phyloP scores from a whole-genome alignment of 345 rosid genomes.

The Mercurialis annua region DNA sequence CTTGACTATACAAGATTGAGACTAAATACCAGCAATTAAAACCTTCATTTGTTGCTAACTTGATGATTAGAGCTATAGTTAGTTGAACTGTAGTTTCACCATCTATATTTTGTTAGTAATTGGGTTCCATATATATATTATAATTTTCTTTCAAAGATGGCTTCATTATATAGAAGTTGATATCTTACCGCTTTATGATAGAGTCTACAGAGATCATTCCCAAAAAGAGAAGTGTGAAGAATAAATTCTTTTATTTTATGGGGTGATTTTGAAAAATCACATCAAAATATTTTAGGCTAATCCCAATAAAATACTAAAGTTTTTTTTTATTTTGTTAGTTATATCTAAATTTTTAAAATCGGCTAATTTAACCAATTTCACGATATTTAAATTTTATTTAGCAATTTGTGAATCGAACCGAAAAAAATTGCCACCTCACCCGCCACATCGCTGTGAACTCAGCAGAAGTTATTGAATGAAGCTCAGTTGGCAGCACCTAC shows the following conservation, averaged over 20 bases:
- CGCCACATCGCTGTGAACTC: too few species aligned
- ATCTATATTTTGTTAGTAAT: not conserved
- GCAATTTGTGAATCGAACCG: too few species aligned
- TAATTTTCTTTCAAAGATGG: not conserved
- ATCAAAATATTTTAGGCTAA: not conserved
- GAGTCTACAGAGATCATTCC: not conserved
- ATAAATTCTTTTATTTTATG: not conserved
- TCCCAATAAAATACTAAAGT: too few species aligned
- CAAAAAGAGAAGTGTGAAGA: not conserved
- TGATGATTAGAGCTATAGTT: not conserved
- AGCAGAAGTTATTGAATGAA: too few species aligned
- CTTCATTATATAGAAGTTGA: conserved; percentile 12
- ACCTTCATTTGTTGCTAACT: conserved; percentile 1
- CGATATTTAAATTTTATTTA: too few species aligned
- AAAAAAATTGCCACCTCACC: too few species aligned
- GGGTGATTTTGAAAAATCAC: not conserved
- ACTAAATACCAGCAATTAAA: conserved; percentile 5
- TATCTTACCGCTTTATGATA: conserved; percentile 15
- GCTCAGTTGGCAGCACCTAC: too few species aligned
- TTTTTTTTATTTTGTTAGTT: too few species aligned
- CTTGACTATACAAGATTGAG: conserved; percentile 8
- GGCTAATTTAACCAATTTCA: too few species aligned
- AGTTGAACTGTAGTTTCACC: not conserved
- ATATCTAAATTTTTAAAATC: too few species aligned
- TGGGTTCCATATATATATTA: not conserved